Evolutionary conservation across 495 filamentous ascomycete genomes (phyloP).

Genomic region (Choiromyces venosus): DNA sequence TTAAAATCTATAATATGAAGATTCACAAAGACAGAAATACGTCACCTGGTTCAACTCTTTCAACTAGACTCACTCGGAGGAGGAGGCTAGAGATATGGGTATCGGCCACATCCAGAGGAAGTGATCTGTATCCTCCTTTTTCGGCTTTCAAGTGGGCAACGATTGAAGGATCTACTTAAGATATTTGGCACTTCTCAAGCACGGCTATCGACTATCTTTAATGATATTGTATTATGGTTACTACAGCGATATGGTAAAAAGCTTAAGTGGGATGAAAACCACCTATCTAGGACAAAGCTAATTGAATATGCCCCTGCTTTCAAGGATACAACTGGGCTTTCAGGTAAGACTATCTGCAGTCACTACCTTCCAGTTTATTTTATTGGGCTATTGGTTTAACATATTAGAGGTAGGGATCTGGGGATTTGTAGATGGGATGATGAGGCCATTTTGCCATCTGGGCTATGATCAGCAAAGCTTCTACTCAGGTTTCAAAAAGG

Average conservation of each 20-base stretch:
- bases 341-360: neutral
- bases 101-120: neutral
- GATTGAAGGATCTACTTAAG: neutral
- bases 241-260: neutral
- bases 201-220: neutral
- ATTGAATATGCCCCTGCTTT: neutral
- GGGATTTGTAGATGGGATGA: neutral
- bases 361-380: neutral
- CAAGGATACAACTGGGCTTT: neutral
- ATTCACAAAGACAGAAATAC: neutral
- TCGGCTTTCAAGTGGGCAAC: neutral
- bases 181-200: neutral
- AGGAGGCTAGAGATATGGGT: neutral
- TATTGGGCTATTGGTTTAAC: neutral
- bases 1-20: neutral
- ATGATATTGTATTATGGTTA: neutral
- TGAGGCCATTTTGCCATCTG: neutral
- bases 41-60: neutral
- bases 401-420: neutral
- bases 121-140: neutral
- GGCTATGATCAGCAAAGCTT: no score
- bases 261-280: neutral
- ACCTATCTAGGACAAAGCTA: neutral
- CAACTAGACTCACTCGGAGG: neutral
- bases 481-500: no score